Evolutionary conservation across 1,284 basidiomycete species (phyloP).

Genomic region (Amylostereum areolatum): DNA sequence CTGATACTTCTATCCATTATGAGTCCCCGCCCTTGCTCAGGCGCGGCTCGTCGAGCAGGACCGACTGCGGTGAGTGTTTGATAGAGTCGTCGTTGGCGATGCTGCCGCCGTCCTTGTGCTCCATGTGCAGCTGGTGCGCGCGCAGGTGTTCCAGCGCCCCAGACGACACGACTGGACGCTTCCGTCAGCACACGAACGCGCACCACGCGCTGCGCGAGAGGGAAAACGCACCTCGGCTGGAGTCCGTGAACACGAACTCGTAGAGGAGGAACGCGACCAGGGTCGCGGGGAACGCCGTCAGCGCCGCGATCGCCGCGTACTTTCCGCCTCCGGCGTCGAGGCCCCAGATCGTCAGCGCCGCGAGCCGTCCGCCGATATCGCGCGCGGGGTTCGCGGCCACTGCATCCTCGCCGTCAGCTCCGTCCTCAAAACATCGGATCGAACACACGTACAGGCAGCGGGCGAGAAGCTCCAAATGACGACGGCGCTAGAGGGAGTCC

Average conservation of each 20-base stretch:
- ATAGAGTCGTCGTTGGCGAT: too few species aligned
- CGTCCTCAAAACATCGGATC: not conserved
- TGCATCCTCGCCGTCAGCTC: constrained; percentile 21
- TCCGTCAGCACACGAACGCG: too few species aligned
- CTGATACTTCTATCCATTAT: too few species aligned
- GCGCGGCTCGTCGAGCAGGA: too few species aligned
- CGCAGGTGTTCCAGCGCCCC: too few species aligned
- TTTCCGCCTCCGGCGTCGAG: constrained; percentile 40
- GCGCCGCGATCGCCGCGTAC: constrained; percentile 54
- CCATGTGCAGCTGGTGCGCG: too few species aligned
- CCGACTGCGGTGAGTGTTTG: too few species aligned
- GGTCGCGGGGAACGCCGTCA: constrained; percentile 57
- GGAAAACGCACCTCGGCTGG: constrained; percentile 37
- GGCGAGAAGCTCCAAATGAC: constrained; percentile 54
- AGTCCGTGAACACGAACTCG: constrained; percentile 46
- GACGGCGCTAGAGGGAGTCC: constrained; percentile 34
- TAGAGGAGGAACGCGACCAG: constrained; percentile 43
- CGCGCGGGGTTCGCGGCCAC: constrained; percentile 58
- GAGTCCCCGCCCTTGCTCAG: too few species aligned
- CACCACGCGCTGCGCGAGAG: too few species aligned
- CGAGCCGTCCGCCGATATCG: constrained; percentile 57
- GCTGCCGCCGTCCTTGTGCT: too few species aligned
- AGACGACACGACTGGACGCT: too few species aligned
- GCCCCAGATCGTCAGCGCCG: constrained; percentile 52
- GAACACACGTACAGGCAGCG: constrained; percentile 22